These are phyloP conservation scores for Alternaria sp. DNA, from an alignment of 2,329 filamentous ascomycete genomes.

Conservation along the genomic window DNA sequence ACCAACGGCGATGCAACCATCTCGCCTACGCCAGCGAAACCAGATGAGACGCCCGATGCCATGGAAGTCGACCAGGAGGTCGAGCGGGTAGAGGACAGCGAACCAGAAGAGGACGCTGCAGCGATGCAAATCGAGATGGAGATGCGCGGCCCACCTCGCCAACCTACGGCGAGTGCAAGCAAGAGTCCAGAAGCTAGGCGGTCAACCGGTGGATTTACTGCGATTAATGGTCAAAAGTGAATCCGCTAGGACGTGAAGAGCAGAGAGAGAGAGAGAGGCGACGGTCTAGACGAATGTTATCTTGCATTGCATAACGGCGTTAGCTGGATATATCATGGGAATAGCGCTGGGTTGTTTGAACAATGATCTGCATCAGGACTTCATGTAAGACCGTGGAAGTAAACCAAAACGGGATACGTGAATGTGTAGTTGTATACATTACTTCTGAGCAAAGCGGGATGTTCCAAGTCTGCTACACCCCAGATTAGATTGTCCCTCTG, in stretches of 20 bases:
- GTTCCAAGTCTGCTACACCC: background rate
- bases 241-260: background rate
- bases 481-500: background rate
- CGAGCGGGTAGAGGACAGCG: conserved; percentile 31
- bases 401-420: background rate
- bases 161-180: conserved; percentile 6
- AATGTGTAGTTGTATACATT: background rate
- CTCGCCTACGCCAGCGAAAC: background rate
- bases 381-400: background rate
- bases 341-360: background rate
- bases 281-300: background rate
- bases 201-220: conserved; percentile 41
- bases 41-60: conserved; percentile 14
- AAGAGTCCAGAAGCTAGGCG: conserved; percentile 23
- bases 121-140: conserved; percentile 54
- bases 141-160: conserved; percentile 44
- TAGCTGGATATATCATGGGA: conserved; percentile 5
- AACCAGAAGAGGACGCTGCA: conserved; percentile 41
- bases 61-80: conserved; percentile 21
- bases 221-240: conserved; percentile 42
- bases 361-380: background rate
- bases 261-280: background rate
- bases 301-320: conserved; percentile 22
- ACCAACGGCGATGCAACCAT: conserved; percentile 1
- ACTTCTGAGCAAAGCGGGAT: background rate